phyloP scores from a whole-genome alignment of 306 rosid species.

The Hippophae gyantsensis region DNA sequence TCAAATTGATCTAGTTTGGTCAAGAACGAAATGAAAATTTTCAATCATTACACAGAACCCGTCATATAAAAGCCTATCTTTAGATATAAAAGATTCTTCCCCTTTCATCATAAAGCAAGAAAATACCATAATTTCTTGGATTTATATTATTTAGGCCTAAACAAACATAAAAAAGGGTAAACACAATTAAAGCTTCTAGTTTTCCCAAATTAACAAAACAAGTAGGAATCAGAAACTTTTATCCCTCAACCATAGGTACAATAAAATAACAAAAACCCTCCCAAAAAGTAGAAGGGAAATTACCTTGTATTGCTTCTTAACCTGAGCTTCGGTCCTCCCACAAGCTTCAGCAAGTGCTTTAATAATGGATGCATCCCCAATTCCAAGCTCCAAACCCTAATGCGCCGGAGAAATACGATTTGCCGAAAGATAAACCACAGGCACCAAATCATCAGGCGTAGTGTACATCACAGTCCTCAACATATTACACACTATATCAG shows the following conservation, averaged over 20 bases:
- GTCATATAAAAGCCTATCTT: not conserved
- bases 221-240: too few species aligned
- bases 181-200: too few species aligned
- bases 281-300: not conserved
- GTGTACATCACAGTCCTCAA: constrained; percentile 65
- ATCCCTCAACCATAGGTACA: too few species aligned
- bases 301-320: constrained; percentile 67
- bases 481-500: constrained; percentile 73
- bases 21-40: not conserved
- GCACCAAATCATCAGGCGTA: constrained; percentile 60
- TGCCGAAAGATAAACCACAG: constrained; percentile 53
- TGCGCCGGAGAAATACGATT: constrained; percentile 73
- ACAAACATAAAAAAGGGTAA: too few species aligned
- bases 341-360: constrained; percentile 81
- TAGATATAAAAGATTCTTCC: too few species aligned
- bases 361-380: constrained; percentile 74
- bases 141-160: too few species aligned
- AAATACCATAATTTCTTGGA: too few species aligned
- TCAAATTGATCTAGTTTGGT: not conserved
- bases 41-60: not conserved
- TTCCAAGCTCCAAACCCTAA: constrained; percentile 67
- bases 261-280: too few species aligned
- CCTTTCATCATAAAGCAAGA: too few species aligned
- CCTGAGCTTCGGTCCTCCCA: constrained; percentile 55
- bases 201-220: too few species aligned